phyloP scores from a whole-genome alignment of 2,329 filamentous ascomycete species.

The Podosphaera fusca region DNA sequence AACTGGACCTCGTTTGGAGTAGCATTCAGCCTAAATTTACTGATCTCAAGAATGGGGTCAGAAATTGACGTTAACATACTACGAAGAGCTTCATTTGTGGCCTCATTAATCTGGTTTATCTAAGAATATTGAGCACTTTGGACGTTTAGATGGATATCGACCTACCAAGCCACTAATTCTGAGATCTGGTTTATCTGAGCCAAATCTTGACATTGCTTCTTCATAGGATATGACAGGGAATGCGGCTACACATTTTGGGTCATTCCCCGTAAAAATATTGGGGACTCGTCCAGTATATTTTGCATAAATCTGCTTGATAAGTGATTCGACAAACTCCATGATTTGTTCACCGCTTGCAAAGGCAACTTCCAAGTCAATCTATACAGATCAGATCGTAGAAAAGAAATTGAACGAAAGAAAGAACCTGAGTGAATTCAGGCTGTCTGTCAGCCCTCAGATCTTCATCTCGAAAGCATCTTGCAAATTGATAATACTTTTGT shows the following conservation, averaged over 20 bases:
- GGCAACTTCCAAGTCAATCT: constrained; percentile 85
- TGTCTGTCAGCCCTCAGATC: constrained; percentile 81
- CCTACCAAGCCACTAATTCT: constrained; percentile 44
- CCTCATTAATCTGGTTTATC: constrained; percentile 41
- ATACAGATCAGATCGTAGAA: constrained; percentile 3
- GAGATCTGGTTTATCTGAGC: constrained; percentile 80
- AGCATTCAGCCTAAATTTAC: constrained; percentile 38
- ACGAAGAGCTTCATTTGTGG: constrained; percentile 40
- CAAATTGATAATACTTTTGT: constrained; percentile 70
- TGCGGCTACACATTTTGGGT: background rate
- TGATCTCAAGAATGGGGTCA: constrained; percentile 50
- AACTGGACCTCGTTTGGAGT: constrained; percentile 28
- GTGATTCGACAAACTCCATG: constrained; percentile 23
- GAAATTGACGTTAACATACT: constrained; percentile 49
- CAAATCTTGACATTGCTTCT: constrained; percentile 56
- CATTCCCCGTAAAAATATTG: constrained; percentile 1
- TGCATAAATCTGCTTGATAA: constrained; percentile 11
- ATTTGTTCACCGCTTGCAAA: constrained; percentile 55
- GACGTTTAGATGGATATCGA: constrained; percentile 1
- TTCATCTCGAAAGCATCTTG: constrained; percentile 85
- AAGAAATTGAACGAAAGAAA: constrained; percentile 1
- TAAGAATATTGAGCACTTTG: constrained; percentile 18
- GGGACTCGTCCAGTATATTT: constrained; percentile 4
- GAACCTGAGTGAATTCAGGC: constrained; percentile 82
- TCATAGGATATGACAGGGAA: constrained; percentile 36